A percentile compares a stretch with the other conserved stretches of the same genome.
phyloP scores from a whole-genome alignment of 164 flowering plant species.

The Piper betle region DNA sequence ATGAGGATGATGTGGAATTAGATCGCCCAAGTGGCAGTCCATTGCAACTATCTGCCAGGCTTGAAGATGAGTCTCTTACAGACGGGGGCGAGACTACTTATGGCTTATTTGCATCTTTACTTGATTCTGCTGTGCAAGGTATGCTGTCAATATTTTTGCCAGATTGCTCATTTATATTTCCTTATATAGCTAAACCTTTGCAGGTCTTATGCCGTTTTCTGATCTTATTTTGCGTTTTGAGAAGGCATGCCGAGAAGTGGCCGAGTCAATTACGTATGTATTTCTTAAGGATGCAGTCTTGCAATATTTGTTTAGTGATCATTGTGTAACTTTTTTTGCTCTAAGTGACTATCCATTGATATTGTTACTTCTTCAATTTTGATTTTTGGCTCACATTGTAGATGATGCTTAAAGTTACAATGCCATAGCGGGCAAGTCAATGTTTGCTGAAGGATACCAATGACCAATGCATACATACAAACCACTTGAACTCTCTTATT shows the following conservation, averaged over 20 bases:
- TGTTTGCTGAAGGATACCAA: neutral
- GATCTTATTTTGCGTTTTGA: constrained; percentile 77
- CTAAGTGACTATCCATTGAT: neutral
- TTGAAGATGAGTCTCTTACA: constrained; percentile 36
- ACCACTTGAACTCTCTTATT: too few species aligned
- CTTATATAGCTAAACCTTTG: constrained; percentile 4
- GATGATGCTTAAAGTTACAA: neutral
- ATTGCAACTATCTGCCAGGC: constrained; percentile 46
- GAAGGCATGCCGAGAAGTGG: constrained; percentile 59
- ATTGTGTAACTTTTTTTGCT: neutral
- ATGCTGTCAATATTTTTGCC: constrained; percentile 1
- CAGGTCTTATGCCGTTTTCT: constrained; percentile 80
- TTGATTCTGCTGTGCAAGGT: constrained; percentile 92
- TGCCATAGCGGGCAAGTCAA: neutral
- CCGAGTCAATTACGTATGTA: constrained; percentile 67
- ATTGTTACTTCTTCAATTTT: neutral
- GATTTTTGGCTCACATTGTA: neutral
- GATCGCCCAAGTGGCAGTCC: constrained; percentile 25
- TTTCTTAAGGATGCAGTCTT: neutral
- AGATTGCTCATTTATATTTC: neutral
- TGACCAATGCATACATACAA: too few species aligned
- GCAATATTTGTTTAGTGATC: too few species aligned
- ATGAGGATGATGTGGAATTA: constrained; percentile 27
- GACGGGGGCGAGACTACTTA: constrained; percentile 63
- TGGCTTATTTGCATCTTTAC: constrained; percentile 60